phyloP scores from a whole-genome alignment of 768 basidiomycete species.

The Suillus americanus region DNA sequence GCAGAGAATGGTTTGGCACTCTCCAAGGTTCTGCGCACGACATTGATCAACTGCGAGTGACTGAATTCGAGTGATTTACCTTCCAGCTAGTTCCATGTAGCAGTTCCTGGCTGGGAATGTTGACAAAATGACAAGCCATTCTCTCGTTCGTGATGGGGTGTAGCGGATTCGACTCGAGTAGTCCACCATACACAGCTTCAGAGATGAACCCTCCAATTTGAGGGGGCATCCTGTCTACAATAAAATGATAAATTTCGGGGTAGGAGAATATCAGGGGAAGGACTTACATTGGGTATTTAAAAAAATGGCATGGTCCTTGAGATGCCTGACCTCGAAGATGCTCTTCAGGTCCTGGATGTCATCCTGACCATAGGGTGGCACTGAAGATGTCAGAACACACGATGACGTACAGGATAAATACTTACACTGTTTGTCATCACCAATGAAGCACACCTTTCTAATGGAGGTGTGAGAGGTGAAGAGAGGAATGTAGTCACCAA shows the following conservation, averaged over 20 bases:
- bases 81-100: conserved; percentile 37
- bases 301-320: conserved; percentile 49
- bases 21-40: conserved; percentile 53
- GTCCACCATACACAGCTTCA: conserved; percentile 56
- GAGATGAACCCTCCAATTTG: conserved; percentile 78
- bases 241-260: conserved; percentile 10
- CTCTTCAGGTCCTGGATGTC: conserved; percentile 63
- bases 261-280: neutral
- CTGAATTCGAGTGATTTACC: conserved; percentile 23
- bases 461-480: conserved; percentile 35
- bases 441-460: conserved; percentile 61
- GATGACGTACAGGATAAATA: conserved; percentile 26
- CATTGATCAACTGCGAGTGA: neutral
- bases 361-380: conserved; percentile 80
- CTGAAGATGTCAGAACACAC: conserved; percentile 39
- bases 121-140: conserved; percentile 64
- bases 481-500: conserved; percentile 50
- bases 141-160: conserved; percentile 47
- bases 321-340: conserved; percentile 74
- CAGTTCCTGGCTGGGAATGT: conserved; percentile 46
- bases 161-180: conserved; percentile 52
- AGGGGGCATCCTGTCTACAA: conserved; percentile 78
- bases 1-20: conserved; percentile 54
- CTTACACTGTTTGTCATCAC: conserved; percentile 66
- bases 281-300: conserved; percentile 74